A percentile compares a stretch with the other conserved stretches of the same genome.
These are phyloP conservation scores for Microbotryum intermedium DNA, from an alignment of 1,284 basidiomycete species.

Conservation along the genomic window DNA sequence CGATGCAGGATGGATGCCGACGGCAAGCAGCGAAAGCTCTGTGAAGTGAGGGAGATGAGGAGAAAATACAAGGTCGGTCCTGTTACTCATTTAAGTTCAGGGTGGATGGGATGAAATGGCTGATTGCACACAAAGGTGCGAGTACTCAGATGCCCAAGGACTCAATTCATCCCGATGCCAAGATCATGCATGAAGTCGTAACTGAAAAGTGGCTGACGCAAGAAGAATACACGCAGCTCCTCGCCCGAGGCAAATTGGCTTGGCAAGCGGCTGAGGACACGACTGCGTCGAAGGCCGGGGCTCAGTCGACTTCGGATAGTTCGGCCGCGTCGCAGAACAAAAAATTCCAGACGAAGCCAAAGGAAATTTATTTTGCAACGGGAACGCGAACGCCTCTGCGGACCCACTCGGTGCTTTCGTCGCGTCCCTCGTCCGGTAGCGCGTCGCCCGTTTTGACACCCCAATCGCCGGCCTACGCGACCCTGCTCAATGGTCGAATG, in stretches of 20 bases:
- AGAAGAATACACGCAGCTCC: slow-evolving; percentile 5
- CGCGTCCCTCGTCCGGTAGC: neutral
- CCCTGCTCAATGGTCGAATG: slow-evolving; percentile 14
- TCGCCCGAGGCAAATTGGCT: slow-evolving; percentile 15
- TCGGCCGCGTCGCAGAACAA: neutral
- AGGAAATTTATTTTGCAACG: slow-evolving; percentile 7
- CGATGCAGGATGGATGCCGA: slow-evolving; percentile 11
- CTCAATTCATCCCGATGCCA: slow-evolving; percentile 15
- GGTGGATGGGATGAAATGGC: neutral
- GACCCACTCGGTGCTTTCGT: slow-evolving; percentile 8
- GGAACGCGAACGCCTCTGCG: slow-evolving; percentile 24
- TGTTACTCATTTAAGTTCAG: too few species aligned
- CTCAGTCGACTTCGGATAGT: too few species aligned
- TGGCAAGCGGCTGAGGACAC: slow-evolving; percentile 13
- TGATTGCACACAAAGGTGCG: neutral
- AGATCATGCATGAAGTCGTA: slow-evolving; percentile 21
- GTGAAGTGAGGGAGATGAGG: slow-evolving; percentile 20
- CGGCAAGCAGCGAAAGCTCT: slow-evolving; percentile 12
- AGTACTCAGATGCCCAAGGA: slow-evolving; percentile 14
- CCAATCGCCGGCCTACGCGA: slow-evolving; percentile 2
- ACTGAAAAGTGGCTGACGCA: slow-evolving; percentile 25
- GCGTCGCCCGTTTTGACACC: neutral
- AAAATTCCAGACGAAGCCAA: neutral
- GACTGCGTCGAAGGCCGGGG: too few species aligned
- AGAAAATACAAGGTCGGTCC: slow-evolving; percentile 8